Percentiles rank a stretch among this genome's conserved stretches.
These are phyloP conservation scores for Hymenochaete sp. DNA, from an alignment of 1,284 basidiomycete genomes.

Conservation along the genomic window DNA sequence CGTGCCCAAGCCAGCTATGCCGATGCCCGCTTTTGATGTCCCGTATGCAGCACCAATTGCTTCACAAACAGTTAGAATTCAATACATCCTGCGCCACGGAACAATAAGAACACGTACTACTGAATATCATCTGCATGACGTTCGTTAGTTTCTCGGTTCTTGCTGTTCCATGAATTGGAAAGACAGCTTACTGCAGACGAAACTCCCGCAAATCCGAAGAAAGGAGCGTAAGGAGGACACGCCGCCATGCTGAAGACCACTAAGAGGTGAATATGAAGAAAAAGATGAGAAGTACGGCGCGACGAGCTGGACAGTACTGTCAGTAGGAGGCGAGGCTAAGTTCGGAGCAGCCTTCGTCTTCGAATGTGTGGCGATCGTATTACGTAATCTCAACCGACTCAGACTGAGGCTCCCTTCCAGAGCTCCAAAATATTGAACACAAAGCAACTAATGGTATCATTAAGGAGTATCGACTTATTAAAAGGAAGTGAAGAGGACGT, in stretches of 20 bases:
- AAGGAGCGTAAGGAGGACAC: constrained; percentile 77
- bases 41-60: constrained; percentile 95
- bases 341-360: background rate
- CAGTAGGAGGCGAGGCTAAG: background rate
- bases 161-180: constrained; percentile 13
- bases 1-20: constrained; percentile 91
- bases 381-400: constrained; percentile 2
- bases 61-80: constrained; percentile 24
- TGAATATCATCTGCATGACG: constrained; percentile 68
- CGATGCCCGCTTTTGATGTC: constrained; percentile 95
- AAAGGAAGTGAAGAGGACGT: no score
- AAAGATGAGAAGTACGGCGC: background rate
- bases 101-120: constrained; percentile 48
- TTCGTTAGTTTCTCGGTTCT: constrained; percentile 11
- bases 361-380: constrained; percentile 2
- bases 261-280: background rate
- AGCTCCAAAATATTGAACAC: no score
- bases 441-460: no score
- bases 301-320: background rate
- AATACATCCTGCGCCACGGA: constrained; percentile 10
- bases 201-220: constrained; percentile 80
- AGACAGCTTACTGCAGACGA: constrained; percentile 61
- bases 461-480: no score
- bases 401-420: no score
- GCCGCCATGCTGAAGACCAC: constrained; percentile 36